phyloP scores from a whole-genome alignment of 345 rosid genomes.

The Eucalyptus paniculata region DNA sequence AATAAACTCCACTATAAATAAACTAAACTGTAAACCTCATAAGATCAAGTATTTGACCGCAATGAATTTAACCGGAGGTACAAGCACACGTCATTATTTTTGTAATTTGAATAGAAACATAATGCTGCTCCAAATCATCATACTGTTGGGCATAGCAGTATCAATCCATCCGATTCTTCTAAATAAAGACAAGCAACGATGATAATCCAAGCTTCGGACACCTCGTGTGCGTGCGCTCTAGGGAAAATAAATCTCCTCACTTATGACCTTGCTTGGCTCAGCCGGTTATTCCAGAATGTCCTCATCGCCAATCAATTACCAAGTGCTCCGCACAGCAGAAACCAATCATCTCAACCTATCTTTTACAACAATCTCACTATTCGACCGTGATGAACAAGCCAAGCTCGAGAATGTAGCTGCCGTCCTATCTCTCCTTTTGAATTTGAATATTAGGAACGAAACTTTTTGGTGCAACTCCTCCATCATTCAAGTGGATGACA shows the following conservation, averaged over 20 bases:
- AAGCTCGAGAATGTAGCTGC: background rate
- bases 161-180: background rate
- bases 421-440: background rate
- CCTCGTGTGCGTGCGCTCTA: background rate
- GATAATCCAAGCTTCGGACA: background rate
- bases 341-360: background rate
- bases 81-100: background rate
- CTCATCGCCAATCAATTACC: background rate
- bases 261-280: background rate
- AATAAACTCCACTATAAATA: background rate
- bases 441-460: background rate
- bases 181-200: background rate
- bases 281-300: background rate
- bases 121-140: background rate
- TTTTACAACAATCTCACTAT: background rate
- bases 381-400: background rate
- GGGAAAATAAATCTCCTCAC: background rate
- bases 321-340: background rate
- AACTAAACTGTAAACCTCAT: background rate
- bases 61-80: background rate
- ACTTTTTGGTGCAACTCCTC: background rate
- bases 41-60: background rate
- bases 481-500: background rate
- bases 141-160: background rate
- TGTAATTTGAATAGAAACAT: background rate